Evolutionary conservation across 2,329 filamentous ascomycete species (phyloP).

Genomic region (Fusarium sp.): DNA sequence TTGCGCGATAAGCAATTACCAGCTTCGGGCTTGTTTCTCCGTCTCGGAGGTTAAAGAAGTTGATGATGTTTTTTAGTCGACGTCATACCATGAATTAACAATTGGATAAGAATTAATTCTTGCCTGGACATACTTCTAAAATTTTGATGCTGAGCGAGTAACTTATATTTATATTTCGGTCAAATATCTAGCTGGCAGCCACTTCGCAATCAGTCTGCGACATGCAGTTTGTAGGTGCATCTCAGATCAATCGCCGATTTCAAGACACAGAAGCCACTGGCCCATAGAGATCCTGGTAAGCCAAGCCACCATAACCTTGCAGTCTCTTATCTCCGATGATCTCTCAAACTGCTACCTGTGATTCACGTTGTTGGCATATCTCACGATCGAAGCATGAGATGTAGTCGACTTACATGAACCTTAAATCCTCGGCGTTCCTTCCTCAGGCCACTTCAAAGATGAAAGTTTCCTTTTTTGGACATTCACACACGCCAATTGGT

Average conservation of each 20-base stretch:
- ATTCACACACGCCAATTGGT: not conserved
- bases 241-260: constrained; percentile 46
- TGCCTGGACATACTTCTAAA: too few species aligned
- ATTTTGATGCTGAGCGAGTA: not conserved
- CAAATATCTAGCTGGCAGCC: not conserved
- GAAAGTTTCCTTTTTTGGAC: not conserved
- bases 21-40: constrained; percentile 18
- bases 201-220: not conserved
- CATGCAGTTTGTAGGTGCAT: constrained; percentile 23
- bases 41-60: constrained; percentile 20
- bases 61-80: constrained; percentile 9
- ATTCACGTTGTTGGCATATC: not conserved
- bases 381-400: too few species aligned
- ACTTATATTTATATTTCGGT: fast-evolving
- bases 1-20: constrained; percentile 31
- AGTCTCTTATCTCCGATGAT: constrained; percentile 16
- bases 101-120: too few species aligned
- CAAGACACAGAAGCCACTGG: not conserved
- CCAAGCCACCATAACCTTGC: constrained; percentile 8
- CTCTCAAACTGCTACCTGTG: not conserved
- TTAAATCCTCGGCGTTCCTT: not conserved
- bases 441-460: not conserved
- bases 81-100: constrained; percentile 15
- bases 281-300: not conserved
- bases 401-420: not conserved